Evolutionary conservation across 106 monocot species (phyloP).

Genomic region (Narthecium ossifragum): DNA sequence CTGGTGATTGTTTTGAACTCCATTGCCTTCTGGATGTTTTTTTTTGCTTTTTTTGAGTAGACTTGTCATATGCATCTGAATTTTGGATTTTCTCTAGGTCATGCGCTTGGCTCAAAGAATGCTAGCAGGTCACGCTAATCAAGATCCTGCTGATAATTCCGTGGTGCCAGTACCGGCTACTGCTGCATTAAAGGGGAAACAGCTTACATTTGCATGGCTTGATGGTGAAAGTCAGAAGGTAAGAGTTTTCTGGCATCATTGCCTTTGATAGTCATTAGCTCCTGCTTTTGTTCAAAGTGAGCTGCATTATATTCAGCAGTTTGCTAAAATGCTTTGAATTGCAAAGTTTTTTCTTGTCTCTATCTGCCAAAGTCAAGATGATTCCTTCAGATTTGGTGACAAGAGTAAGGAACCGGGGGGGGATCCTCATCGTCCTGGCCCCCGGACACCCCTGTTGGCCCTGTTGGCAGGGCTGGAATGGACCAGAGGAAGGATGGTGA

Average conservation of each 20-base stretch:
- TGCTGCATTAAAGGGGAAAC: constrained; percentile 52
- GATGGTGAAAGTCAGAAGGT: constrained; percentile 90
- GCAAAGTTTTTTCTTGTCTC: too few relatives aligned
- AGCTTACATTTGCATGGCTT: constrained; percentile 85
- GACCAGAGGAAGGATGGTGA: too few relatives aligned
- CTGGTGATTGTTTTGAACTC: background rate
- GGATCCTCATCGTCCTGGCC: too few relatives aligned
- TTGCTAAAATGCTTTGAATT: too few relatives aligned
- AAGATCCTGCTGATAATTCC: constrained; percentile 11
- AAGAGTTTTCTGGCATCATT: constrained; percentile 2
- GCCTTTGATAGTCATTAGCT: background rate
- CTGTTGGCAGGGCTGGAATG: too few relatives aligned
- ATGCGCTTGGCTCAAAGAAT: constrained; percentile 43
- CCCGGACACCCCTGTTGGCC: too few relatives aligned
- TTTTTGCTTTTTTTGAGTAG: background rate
- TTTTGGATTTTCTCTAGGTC: constrained; percentile 46
- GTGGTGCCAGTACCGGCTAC: constrained; percentile 18
- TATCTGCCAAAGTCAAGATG: too few relatives aligned
- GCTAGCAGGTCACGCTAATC: constrained; percentile 19
- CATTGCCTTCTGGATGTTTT: background rate
- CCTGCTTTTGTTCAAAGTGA: background rate
- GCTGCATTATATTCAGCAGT: background rate
- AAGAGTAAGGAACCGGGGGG: too few relatives aligned
- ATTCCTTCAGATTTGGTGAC: background rate
- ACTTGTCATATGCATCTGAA: constrained; percentile 12